Conservation (phyloP, 345 rosid genomes). For the Salix udensis region DNA sequence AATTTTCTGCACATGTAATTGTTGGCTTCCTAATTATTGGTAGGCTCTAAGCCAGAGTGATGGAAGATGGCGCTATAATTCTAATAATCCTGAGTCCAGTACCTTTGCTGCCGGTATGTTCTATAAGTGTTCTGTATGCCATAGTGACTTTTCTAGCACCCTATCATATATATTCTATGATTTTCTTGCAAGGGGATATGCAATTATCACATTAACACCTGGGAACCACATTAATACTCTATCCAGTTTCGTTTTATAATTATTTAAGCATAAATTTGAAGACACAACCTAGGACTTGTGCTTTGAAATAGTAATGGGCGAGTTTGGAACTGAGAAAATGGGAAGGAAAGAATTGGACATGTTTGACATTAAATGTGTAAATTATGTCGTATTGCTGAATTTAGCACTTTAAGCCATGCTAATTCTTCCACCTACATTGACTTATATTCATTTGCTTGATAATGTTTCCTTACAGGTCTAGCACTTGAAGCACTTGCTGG, state of each 20-base stretch:
- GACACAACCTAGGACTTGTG: background rate
- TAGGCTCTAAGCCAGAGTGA: slow-evolving; percentile 94
- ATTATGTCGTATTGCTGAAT: background rate
- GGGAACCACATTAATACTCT: background rate
- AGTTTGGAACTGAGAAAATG: background rate
- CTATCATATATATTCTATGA: background rate
- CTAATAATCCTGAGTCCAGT: slow-evolving; percentile 75
- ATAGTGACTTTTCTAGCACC: background rate
- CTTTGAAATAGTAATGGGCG: background rate
- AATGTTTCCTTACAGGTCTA: slow-evolving; percentile 50
- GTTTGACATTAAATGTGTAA: background rate
- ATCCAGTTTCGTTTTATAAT: background rate
- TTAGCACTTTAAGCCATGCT: background rate
- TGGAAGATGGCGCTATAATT: slow-evolving; percentile 90
- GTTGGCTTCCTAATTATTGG: slow-evolving; percentile 23
- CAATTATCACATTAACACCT: background rate
- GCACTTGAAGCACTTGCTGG: slow-evolving; percentile 91
- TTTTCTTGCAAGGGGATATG: background rate
- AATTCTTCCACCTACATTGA: background rate
- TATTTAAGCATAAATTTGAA: background rate
- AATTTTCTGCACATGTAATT: slow-evolving; percentile 4
- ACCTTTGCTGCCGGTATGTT: slow-evolving; percentile 81
- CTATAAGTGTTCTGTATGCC: background rate
- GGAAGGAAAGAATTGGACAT: background rate
- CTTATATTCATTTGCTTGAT: slow-evolving; percentile 1